Conservation (phyloP, 116 monocot species). For the Posidonia oceanica region DNA sequence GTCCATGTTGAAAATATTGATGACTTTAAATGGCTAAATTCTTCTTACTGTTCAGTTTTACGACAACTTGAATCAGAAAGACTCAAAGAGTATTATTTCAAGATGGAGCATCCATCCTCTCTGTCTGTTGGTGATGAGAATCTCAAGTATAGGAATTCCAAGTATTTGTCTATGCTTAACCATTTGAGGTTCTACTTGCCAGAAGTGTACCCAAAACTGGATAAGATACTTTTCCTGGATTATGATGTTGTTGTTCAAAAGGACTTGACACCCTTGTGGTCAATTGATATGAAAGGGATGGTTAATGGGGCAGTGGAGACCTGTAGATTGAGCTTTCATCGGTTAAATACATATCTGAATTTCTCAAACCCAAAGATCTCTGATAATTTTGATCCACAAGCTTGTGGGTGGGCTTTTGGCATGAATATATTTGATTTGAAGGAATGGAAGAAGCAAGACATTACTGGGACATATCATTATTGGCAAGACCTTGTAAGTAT, state of each 20-base stretch:
- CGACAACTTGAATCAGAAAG: constrained; percentile 70
- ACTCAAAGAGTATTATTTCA: constrained; percentile 85
- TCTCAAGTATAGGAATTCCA: constrained; percentile 87
- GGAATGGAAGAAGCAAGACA: constrained; percentile 69
- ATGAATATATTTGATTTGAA: constrained; percentile 98
- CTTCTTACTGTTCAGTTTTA: constrained; percentile 82
- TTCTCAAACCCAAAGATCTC: constrained; percentile 74
- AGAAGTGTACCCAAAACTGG: constrained; percentile 77
- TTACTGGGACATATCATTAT: constrained; percentile 82
- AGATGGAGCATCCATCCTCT: constrained; percentile 56
- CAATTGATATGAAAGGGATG: constrained; percentile 72
- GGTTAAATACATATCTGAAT: constrained; percentile 73
- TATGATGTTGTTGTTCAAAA: constrained; percentile 90
- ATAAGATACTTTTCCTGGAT: constrained; percentile 88
- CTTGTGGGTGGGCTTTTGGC: constrained; percentile 97
- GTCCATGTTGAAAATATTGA: constrained; percentile 77
- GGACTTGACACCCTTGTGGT: constrained; percentile 81
- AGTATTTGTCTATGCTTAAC: constrained; percentile 91
- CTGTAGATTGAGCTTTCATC: constrained; percentile 78
- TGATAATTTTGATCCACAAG: constrained; percentile 59
- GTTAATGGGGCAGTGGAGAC: constrained; percentile 92
- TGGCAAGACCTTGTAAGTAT: constrained; percentile 86
- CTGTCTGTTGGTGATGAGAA: constrained; percentile 66
- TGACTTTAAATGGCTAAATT: constrained; percentile 93
- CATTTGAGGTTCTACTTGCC: constrained; percentile 98